Base-by-base conservation (phyloP, 306 rosid genomes). In the Vigna trinervia region DNA sequence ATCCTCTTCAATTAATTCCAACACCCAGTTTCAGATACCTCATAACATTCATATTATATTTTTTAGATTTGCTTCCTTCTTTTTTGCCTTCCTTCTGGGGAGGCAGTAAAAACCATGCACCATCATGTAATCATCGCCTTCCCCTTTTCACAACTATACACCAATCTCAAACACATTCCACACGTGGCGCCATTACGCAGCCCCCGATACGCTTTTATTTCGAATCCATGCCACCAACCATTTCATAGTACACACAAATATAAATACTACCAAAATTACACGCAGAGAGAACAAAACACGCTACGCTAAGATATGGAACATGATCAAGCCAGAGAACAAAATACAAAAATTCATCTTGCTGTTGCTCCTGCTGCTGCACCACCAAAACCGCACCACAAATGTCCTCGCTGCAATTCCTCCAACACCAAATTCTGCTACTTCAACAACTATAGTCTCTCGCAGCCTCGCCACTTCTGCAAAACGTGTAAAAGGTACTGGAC, bases 401-500 rank as follows among this genome's bases (percentile, higher is more conserved):
- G 92, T 34, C 92, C 92, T 2, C 88, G 92, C 13, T 88, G 92
- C 26, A 82, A 82, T 50, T 88, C 92, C 2, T 22, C 43, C 23
- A 86, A 86, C 81, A 88, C 92, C 41, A 88, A 88, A 84, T 88
- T 88, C 46, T 88, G 92, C 71, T 88, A 88, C 45, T 88, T 81
- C 85, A 88, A 88, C 87, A 88, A 88, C 45, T 88, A 88, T 8
- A 88, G 89, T 67, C 79, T 86, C 2, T 73, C 88, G 8, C 92
- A 88, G 85, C 92, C 92, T 5, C 87, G 92, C 4, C 83, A 76
- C 85, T 88, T 56, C 62, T 88, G 92, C 87, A 88, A 86, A 73
- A 9, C 85, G 1, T 88, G 90, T n/a, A 85, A 83, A 26, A 81
- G 92, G 79, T 88, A 86, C 59, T 88, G 92, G 92, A 88, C 92